Base-by-base conservation (phyloP, 2,329 filamentous ascomycete species). In the Alternaria metachromatica region DNA sequence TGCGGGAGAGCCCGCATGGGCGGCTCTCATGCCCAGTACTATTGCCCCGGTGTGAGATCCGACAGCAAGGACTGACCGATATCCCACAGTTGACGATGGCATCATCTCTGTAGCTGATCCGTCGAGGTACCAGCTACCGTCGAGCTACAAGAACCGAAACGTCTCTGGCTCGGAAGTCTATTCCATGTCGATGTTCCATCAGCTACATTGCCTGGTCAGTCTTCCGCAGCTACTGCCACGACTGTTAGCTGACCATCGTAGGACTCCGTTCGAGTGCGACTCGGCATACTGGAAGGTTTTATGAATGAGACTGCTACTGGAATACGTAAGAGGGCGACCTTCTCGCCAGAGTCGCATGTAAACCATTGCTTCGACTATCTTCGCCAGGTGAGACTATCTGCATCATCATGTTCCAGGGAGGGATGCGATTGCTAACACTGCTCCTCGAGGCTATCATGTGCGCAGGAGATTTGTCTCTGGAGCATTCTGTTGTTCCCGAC, bases 351-450 rank as follows among this genome's bases (percentile, higher is more conserved):
- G 23, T 64, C 62, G 25, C 43, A 62, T 55, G 33, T 58, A 7
- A 44, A 64, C 43, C 58, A 62, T 18, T 64, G 62, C 28, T 62
- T 58, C 7, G 58, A 55, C 33, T 64, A 58, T n/a, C 43, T 58
- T 46, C 55, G 50, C 3, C 62, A 62, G 43, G 45, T 60, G 18
- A 53, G 51, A 55, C 26, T 7, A 21, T 18, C 44, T 8, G 10
- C 12, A 25, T 50, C 30, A 25, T 33, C 8, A 10, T n/a, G 7
- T 4, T 41, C 30, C 11, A 28, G 41, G 30, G n/a, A 18, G 11
- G 11, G 6, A 8, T 18, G 13, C 6, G 20, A 37, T 28, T 41
- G 46, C 51, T 63, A 18, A 56, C 23, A 21, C 12, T 28, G 23
- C 49, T 20, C 20, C 10, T 12, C 8, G 20, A 63, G 51, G 55